A percentile compares a stretch with the other conserved stretches of the same genome.
Conservation (phyloP, 2,329 filamentous ascomycete genomes). For the Colletotrichum sp. region DNA sequence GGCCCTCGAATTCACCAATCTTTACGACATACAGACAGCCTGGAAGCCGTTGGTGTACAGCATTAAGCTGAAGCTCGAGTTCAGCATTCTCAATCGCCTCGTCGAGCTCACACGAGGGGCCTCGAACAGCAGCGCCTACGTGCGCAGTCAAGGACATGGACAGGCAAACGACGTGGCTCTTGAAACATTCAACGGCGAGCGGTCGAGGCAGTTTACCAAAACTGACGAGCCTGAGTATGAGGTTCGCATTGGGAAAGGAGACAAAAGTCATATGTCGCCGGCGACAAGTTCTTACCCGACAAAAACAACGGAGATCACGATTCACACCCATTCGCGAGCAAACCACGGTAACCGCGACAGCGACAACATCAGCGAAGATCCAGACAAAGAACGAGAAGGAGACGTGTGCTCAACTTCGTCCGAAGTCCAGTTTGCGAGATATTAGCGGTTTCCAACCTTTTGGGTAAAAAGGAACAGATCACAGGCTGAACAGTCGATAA, state of each 20-base stretch:
- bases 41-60: conserved; percentile 38
- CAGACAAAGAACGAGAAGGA: neutral
- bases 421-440: conserved; percentile 5
- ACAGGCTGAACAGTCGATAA: neutral
- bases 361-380: neutral
- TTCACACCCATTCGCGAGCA: neutral
- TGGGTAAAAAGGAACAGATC: neutral
- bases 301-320: neutral
- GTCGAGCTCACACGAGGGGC: conserved; percentile 29
- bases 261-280: neutral
- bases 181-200: neutral
- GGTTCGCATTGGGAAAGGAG: neutral
- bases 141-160: neutral
- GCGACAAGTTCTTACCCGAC: neutral
- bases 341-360: neutral
- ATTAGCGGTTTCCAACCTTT: neutral
- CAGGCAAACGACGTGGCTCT: neutral
- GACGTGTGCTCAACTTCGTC: neutral
- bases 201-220: neutral
- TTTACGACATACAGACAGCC: conserved; percentile 36
- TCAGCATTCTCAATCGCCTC: conserved; percentile 37
- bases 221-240: neutral
- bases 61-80: conserved; percentile 41
- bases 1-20: conserved; percentile 34
- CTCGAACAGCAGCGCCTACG: neutral